Base-by-base conservation (phyloP, 2,329 filamentous ascomycete species). In the Truncatella angustata region DNA sequence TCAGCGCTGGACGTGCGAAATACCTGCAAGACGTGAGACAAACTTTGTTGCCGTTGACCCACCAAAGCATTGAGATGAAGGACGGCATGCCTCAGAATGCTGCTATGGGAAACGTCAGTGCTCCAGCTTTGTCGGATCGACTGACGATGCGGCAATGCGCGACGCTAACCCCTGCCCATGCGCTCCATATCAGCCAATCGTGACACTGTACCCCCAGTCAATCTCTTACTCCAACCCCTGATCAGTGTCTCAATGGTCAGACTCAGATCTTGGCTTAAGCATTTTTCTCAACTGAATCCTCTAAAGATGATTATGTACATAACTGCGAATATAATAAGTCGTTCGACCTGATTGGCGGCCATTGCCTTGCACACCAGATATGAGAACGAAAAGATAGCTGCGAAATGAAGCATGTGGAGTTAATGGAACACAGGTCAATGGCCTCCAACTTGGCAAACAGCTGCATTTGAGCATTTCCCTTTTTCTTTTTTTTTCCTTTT, bases 131-230 rank as follows among this genome's bases (percentile, higher is more conserved):
- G 45, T 72, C 68, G 64, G 70, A 70, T 71, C 68, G 66, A 55
- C 69, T 59, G 60, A 57, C 56, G 67, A 71, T 72, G 70, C 60
- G 63, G 72, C 70, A 63, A n/a, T n/a, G n/a, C n/a, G n/a, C n/a
- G n/a, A n/a, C n/a, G n/a, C n/a, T n/a, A n/a, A n/a, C n/a, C n/a
- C n/a, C n/a, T n/a, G n/a, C n/a, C n/a, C n/a, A n/a, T n/a, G 40
- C 28, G 40, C 28, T 23, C 24, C 23, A 24, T 26, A 24, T n/a
- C 21, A 28, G n/a, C 40, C 40, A 44, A 44, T 44, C 40, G 21
- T 23, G 20, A 26, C 40, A 23, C 21, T n/a, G n/a, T n/a, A n/a
- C n/a, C n/a, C n/a, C n/a, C n/a, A n/a, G n/a, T n/a, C n/a, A 32
- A 32, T 1, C 28, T 32, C 28, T 32, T 14, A 2, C n/a, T n/a